Evolutionary conservation across 2,329 filamentous ascomycete genomes (phyloP), one percentile per base, ranked within the genome.

Genomic region (Raffaelea arxii): DNA sequence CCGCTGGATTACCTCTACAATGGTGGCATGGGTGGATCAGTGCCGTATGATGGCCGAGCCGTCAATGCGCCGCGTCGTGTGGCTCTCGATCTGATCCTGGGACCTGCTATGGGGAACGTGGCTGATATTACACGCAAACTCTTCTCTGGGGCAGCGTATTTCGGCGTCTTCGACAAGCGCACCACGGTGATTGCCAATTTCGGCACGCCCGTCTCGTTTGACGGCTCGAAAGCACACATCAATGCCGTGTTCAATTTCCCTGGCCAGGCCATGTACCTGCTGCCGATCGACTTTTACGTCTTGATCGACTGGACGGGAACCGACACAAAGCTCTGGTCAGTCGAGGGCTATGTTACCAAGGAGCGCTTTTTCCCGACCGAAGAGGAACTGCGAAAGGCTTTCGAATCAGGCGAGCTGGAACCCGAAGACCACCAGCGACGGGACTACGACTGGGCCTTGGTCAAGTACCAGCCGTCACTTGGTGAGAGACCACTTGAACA

Each of bases 231-330:
- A 25, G 59, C 65, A 10, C 65, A 64, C 48, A 56, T 63, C 4
- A 65, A 63, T 48, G 59, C 66, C 44, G 65, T 70, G 54, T 70
- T 71, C 54, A 59, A 65, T 32, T 61, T 65, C 37, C 64, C 65
- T 11, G 64, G 68, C 0, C 46, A 59, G 3, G 63, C 66, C 0
- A 54, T 56, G 1, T 70, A 68, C 49, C 57, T 71, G 46, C 62
- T 61, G 10, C 69, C 69, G 0, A 51, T 72, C 3, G 69, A 71
- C 53, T 65, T 74, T 43, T 73, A 65, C 51, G 58, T 70, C 6
- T 52, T 69, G 19, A 54, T 70, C 11, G 65, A 73, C 48, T 59
- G 61, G 39, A 62, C 64, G 2, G 69, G 70, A 18, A 68, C 65
- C 3, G 68, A 72, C 54, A 54, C 64, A 4, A 62, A 61, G 4